Base-by-base conservation (phyloP, 2,329 filamentous ascomycete species). In the Acrocalymma vagum region DNA sequence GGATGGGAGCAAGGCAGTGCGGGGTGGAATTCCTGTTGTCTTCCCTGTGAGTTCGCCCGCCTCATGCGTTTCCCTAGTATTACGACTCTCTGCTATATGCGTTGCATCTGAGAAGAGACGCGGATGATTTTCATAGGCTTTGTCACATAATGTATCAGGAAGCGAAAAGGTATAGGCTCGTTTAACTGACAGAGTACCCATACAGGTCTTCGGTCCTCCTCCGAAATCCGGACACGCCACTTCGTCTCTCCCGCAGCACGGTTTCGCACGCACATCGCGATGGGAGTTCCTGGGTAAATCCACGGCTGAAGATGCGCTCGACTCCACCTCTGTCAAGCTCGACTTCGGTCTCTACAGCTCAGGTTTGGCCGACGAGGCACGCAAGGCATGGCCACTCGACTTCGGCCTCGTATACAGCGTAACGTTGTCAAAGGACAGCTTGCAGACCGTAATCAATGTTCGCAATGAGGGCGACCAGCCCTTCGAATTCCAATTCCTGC, bases 241-340 rank as follows among this genome's bases (percentile, higher is more conserved):
- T 18, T 83, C 83, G 35, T 76, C 82, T 53, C 86, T 99, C 17
- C 86, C 92, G 3, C 92, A 96, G 74, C 94, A 97, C 75, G 94
- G 94, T 55, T 95, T 99, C 72, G 94, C 93, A 25, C 90, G 94
- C 58, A 92, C 83, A 63, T 88, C 86, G 29, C 82, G 82, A 49
- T 99, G 94, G 94, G 92, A 97, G 71, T 96, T 94, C 69, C 80
- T 99, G 35, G 92, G 92, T 64, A 95, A 93, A 74, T 90, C 86
- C 6, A 85, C 82, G n/a, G 83, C 81, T 5, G 86, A 91, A 68
- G 65, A 66, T 32, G 80, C 77, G 7, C 53, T 62, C 26, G 70
- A 70, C 45, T 64, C 70, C 9, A 65, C 70, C 34, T 86, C 85
- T 32, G 86, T 97, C 53, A 96, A 95, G 79, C 85, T 99, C 46